phyloP scores from a whole-genome alignment of 306 rosid genomes.

The Cicer cuneatum region DNA sequence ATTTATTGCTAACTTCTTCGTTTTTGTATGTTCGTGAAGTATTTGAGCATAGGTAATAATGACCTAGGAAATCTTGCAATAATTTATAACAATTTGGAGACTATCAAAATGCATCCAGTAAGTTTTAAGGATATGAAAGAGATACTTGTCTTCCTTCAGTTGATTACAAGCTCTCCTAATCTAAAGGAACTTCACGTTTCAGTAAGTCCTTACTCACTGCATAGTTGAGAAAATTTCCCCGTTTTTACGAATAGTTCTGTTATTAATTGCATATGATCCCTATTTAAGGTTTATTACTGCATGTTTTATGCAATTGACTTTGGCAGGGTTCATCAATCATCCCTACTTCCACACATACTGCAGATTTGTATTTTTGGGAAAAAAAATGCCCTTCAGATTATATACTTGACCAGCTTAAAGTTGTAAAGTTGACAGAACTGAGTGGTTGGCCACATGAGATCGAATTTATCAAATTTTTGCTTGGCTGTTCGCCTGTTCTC shows the following conservation, averaged over 20 bases:
- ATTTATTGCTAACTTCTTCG: conserved; percentile 10
- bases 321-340: conserved; percentile 70
- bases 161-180: conserved; percentile 80
- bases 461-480: conserved; percentile 78
- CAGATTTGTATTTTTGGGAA: conserved; percentile 80
- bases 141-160: conserved; percentile 73
- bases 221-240: neutral
- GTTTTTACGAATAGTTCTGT: neutral
- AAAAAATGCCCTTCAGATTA: conserved; percentile 54
- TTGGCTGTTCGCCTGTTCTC: conserved; percentile 68
- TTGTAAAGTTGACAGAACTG: conserved; percentile 75
- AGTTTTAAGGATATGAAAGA: conserved; percentile 86
- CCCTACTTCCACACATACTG: conserved; percentile 53
- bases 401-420: conserved; percentile 59
- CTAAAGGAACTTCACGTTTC: conserved; percentile 81
- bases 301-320: conserved; percentile 32
- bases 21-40: conserved; percentile 54
- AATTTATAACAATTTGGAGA: conserved; percentile 62
- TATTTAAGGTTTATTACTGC: conserved; percentile 14
- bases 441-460: conserved; percentile 79
- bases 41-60: conserved; percentile 82
- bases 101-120: conserved; percentile 76
- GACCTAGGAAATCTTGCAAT: conserved; percentile 52
- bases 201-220: conserved; percentile 51
- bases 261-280: neutral